phyloP scores from a whole-genome alignment of 1,139 yeast genomes.

The Zygosaccharomyces pseudobailii region DNA sequence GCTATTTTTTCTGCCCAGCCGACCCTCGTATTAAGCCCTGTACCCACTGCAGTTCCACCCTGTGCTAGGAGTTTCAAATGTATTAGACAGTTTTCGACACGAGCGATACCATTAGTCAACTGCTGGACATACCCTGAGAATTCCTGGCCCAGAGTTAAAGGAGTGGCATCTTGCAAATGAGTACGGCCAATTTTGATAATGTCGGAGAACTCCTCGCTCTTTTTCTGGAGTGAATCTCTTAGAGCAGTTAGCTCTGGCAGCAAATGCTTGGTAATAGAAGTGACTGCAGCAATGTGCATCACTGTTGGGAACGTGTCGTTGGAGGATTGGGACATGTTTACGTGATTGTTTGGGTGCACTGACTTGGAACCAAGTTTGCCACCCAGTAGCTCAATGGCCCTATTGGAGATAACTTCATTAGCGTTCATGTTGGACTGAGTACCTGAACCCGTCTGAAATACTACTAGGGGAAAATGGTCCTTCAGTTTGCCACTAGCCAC shows the following conservation, averaged over 20 bases:
- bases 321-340: constrained; percentile 96
- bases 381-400: constrained; percentile 94
- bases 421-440: constrained; percentile 99
- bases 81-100: constrained; percentile 74
- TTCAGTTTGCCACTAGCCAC: constrained; percentile 86
- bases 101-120: constrained; percentile 79
- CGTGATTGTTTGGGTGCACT: constrained; percentile 98
- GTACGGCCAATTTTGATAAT: constrained; percentile 98
- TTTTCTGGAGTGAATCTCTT: constrained; percentile 69
- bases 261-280: constrained; percentile 70
- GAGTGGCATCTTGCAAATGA: constrained; percentile 97
- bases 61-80: constrained; percentile 82
- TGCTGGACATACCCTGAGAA: constrained; percentile 96
- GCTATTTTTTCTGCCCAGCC: constrained; percentile 79
- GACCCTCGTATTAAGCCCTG: constrained; percentile 87
- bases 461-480: constrained; percentile 95
- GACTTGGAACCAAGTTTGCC: constrained; percentile 86
- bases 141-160: constrained; percentile 95
- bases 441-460: constrained; percentile 98
- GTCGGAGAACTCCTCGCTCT: constrained; percentile 74
- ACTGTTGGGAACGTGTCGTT: constrained; percentile 99
- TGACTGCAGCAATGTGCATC: constrained; percentile 98
- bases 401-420: constrained; percentile 94
- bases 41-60: constrained; percentile 99
- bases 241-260: constrained; percentile 75